These are phyloP conservation scores for Tetracladium setigerum DNA, from an alignment of 495 filamentous ascomycete genomes.

Conservation along the genomic window DNA sequence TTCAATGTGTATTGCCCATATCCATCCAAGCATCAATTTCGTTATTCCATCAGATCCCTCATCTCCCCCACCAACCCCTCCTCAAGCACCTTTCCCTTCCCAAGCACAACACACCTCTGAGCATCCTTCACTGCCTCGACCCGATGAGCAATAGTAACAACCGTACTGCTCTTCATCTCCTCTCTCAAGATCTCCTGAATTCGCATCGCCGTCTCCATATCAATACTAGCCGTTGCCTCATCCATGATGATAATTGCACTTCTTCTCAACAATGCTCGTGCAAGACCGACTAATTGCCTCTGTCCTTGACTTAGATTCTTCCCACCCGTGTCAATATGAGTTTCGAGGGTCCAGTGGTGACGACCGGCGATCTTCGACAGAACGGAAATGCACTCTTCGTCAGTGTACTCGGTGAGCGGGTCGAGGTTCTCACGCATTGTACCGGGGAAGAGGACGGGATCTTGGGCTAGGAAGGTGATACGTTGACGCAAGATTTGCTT, in stretches of 20 bases:
- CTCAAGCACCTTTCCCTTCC: constrained; percentile 43
- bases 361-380: constrained; percentile 41
- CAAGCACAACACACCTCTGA: constrained; percentile 63
- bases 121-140: constrained; percentile 43
- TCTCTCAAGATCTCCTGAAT: constrained; percentile 71
- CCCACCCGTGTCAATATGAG: constrained; percentile 49
- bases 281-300: constrained; percentile 52
- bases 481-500: constrained; percentile 48
- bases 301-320: constrained; percentile 36
- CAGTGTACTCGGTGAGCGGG: constrained; percentile 25
- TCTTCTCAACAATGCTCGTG: constrained; percentile 49
- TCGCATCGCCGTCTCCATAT: constrained; percentile 64
- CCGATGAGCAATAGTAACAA: constrained; percentile 82
- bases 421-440: constrained; percentile 54
- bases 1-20: too few relatives aligned
- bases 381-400: constrained; percentile 42
- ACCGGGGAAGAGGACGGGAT: constrained; percentile 56
- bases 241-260: constrained; percentile 59
- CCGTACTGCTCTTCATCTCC: constrained; percentile 69
- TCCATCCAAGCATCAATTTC: too few relatives aligned
- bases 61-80: constrained; percentile 28
- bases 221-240: constrained; percentile 83
- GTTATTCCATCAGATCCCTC: not conserved
- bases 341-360: constrained; percentile 46
- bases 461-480: constrained; percentile 43